Base-by-base conservation (phyloP, 805 yeast species). In the Pichia californica region DNA sequence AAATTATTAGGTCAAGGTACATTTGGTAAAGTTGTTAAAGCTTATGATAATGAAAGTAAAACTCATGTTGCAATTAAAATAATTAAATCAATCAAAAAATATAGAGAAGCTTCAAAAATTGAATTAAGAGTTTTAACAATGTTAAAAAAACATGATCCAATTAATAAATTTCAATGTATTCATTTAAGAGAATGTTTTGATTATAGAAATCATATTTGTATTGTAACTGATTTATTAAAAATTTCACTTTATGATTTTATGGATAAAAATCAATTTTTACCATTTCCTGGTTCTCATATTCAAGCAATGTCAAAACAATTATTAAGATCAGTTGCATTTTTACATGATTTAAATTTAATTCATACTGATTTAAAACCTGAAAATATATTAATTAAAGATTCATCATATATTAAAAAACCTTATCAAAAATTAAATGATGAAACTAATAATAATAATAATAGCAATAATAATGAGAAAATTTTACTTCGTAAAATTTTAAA, bases 321-420 rank as follows among this genome's bases (percentile, higher is more conserved):
- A 45, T 70, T 93, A 19, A 71, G 88, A 50, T 82, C 93, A 0
- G 94, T 91, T 31, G 84, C 93, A 2, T 91, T 84, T 56, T 68
- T 93, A 49, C 99, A 93, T 62, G 95, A 87, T 56, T 69, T 93
- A 59, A 86, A 83, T 41, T 72, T 93, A 38, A 87, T 93, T 34
- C 99, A 93, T 64, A 93, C 99, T 0, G 99, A 93, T 62, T 71
- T 93, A 52, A 93, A 93, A 65, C 99, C 99, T 1, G 99, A 93
- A 62, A 93, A 93, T 60, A 84, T 93, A 34, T 63, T 93, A 28
- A 68, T 88, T 28, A 75, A 76, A 45, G 76, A 79, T 53, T 77
- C 71, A 53, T 61, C 73, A 1, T 76, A 58, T 45, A 53, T 51
- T 13, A 64, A 70, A 38, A 70, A 70, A 52, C 63, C 60, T 34